Conservation (phyloP, 179 eudicot genomes). For the Pouteria campechiana region DNA sequence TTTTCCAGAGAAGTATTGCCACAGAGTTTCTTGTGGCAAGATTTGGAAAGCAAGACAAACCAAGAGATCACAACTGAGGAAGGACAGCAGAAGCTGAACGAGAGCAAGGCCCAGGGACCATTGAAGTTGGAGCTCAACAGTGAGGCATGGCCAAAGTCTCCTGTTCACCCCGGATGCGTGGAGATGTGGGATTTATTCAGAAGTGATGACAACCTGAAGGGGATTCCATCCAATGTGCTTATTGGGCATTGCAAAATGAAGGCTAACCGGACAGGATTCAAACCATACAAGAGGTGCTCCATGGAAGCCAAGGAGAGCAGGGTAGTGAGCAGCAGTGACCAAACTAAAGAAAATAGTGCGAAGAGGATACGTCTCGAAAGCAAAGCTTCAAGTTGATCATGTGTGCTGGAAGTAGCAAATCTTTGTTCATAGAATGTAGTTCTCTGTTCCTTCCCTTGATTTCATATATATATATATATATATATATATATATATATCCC, state of each 20-base stretch:
- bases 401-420: too few relatives aligned
- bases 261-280: conserved; percentile 67
- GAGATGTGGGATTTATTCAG: conserved; percentile 15
- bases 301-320: conserved; percentile 61
- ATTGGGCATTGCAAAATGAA: conserved; percentile 40
- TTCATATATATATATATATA: too few relatives aligned
- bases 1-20: conserved; percentile 75
- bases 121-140: conserved; percentile 44
- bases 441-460: too few relatives aligned
- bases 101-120: conserved; percentile 15
- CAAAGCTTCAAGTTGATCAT: conserved; percentile 48
- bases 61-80: conserved; percentile 12
- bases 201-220: conserved; percentile 22
- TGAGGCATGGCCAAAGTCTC: conserved; percentile 23
- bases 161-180: conserved; percentile 17
- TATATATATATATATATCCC: too few relatives aligned
- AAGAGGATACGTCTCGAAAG: conserved; percentile 80
- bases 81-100: conserved; percentile 9
- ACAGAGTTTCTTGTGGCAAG: conserved; percentile 73
- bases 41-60: conserved; percentile 11
- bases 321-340: conserved; percentile 20
- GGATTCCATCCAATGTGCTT: conserved; percentile 22
- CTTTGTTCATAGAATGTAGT: too few relatives aligned
- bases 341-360: conserved; percentile 56
- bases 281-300: conserved; percentile 93